Percentiles rank a stretch among this genome's conserved stretches.
Conservation (phyloP, 257 asterid genomes). For the Ballota nigra region DNA sequence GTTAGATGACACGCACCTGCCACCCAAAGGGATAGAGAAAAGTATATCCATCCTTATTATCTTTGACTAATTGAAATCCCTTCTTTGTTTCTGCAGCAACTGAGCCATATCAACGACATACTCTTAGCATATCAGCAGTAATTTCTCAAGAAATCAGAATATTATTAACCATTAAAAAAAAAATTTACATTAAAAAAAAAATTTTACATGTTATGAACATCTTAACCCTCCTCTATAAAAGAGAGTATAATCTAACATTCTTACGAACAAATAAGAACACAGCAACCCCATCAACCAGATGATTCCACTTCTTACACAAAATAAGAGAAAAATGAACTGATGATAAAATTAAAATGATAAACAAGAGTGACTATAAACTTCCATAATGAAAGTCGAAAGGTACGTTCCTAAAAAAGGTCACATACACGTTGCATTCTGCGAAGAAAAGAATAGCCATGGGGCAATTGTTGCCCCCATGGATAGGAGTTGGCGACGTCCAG, state of each 20-base stretch:
- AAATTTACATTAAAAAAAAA: not conserved
- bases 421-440: conserved; percentile 60
- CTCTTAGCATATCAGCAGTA: conserved; percentile 47
- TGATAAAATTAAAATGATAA: not conserved
- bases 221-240: not conserved
- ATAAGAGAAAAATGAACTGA: not conserved
- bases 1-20: conserved; percentile 54
- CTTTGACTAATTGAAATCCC: conserved; percentile 69
- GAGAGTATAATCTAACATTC: not conserved
- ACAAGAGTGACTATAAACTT: not conserved
- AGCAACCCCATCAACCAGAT: not conserved
- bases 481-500: conserved; percentile 65
- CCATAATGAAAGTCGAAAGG: not conserved
- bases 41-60: conserved; percentile 82
- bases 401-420: conserved; percentile 8
- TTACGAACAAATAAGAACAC: not conserved
- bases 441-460: conserved; percentile 52
- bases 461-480: conserved; percentile 54
- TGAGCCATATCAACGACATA: conserved; percentile 66
- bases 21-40: conserved; percentile 90
- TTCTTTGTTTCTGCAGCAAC: conserved; percentile 91
- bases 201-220: not conserved
- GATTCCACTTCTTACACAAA: not conserved
- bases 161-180: not conserved
- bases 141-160: conserved; percentile 15